These are phyloP conservation scores for Fonsecaea pugnacius DNA, from an alignment of 2,329 filamentous ascomycete genomes.

Conservation along the genomic window DNA sequence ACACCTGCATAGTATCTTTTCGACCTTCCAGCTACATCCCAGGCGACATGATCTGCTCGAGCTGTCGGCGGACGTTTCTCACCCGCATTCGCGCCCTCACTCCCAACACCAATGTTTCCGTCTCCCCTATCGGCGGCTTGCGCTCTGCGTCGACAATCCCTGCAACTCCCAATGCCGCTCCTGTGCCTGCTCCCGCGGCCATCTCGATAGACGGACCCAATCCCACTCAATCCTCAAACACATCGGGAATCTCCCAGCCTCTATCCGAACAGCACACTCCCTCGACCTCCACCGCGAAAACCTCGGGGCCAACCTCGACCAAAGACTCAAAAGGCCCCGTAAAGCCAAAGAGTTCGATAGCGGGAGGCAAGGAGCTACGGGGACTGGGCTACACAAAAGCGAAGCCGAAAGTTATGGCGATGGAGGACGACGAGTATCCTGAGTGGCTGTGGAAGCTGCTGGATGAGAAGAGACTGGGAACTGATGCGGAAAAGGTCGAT, in stretches of 20 bases:
- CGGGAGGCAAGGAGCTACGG: slow-evolving; percentile 47
- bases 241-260: slow-evolving; percentile 48
- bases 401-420: slow-evolving; percentile 50
- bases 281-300: slow-evolving; percentile 29
- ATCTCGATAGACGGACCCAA: slow-evolving; percentile 25
- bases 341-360: slow-evolving; percentile 46
- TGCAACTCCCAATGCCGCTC: slow-evolving; percentile 29
- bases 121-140: slow-evolving; percentile 6
- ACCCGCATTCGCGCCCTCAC: slow-evolving; percentile 22
- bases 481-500: slow-evolving; percentile 45
- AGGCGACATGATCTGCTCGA: slow-evolving; percentile 35
- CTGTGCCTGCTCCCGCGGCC: slow-evolving; percentile 29
- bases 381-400: slow-evolving; percentile 55
- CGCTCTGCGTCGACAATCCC: slow-evolving; percentile 31
- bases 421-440: slow-evolving; percentile 55
- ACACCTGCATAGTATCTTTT: neutral
- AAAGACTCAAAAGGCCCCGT: slow-evolving; percentile 39
- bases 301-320: slow-evolving; percentile 32
- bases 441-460: slow-evolving; percentile 54
- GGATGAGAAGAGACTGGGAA: slow-evolving; percentile 44
- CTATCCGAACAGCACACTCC: slow-evolving; percentile 41
- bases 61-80: slow-evolving; percentile 32
- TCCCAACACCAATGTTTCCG: slow-evolving; percentile 3
- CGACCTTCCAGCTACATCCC: neutral
- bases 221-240: slow-evolving; percentile 42